phyloP scores from a whole-genome alignment of 2,329 filamentous ascomycete species.

The Verruconis gallopava region DNA sequence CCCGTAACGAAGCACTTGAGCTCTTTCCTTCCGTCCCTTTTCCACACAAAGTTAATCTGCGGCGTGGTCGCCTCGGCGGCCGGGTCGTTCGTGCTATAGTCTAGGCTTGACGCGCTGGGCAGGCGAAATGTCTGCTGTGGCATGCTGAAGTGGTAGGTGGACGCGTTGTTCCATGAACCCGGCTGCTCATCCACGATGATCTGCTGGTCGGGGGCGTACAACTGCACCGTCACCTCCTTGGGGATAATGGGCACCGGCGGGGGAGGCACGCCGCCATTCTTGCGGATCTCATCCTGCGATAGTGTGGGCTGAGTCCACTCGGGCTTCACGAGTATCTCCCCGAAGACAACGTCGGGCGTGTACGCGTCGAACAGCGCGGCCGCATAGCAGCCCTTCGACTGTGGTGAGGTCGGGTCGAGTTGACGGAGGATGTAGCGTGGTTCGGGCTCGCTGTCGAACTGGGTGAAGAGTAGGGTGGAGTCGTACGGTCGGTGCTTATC shows the following conservation, averaged over 20 bases:
- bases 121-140: constrained; percentile 72
- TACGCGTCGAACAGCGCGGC: constrained; percentile 73
- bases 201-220: constrained; percentile 89
- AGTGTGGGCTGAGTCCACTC: constrained; percentile 76
- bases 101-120: constrained; percentile 66
- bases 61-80: constrained; percentile 42
- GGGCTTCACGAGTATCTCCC: constrained; percentile 71
- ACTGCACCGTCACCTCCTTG: constrained; percentile 65
- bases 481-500: constrained; percentile 23
- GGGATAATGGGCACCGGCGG: constrained; percentile 62
- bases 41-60: constrained; percentile 77
- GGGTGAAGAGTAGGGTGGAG: constrained; percentile 39
- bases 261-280: constrained; percentile 50
- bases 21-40: constrained; percentile 77
- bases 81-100: constrained; percentile 55
- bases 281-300: constrained; percentile 66
- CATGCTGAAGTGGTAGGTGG: constrained; percentile 86
- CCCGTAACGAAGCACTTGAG: constrained; percentile 81
- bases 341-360: constrained; percentile 70
- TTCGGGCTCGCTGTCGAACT: constrained; percentile 68
- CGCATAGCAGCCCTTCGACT: constrained; percentile 72
- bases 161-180: constrained; percentile 59
- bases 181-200: constrained; percentile 57
- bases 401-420: constrained; percentile 55
- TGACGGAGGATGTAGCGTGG: constrained; percentile 72